phyloP scores from a whole-genome alignment of 768 basidiomycete genomes.

The Paxillus ammoniavirescens region DNA sequence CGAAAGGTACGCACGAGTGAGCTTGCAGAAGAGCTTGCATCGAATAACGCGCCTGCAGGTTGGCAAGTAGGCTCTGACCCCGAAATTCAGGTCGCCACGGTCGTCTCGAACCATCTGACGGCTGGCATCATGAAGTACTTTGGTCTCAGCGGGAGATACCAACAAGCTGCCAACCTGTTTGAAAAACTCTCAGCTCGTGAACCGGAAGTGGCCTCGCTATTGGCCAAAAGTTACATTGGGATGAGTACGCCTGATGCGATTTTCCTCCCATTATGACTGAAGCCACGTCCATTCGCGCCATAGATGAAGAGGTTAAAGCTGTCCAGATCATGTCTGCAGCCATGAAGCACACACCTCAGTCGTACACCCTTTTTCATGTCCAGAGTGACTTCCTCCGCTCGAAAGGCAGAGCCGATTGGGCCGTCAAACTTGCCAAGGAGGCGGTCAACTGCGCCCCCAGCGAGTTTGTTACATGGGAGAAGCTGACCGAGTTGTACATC shows the following conservation, averaged over 20 bases:
- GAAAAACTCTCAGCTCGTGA: constrained; percentile 86
- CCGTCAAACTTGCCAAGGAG: constrained; percentile 85
- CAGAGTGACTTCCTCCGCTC: constrained; percentile 92
- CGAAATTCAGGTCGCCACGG: constrained; percentile 96
- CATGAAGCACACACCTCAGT: constrained; percentile 83
- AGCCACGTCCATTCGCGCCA: not conserved
- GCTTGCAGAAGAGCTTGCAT: not conserved
- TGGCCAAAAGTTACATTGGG: constrained; percentile 90
- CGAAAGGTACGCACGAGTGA: constrained; percentile 60
- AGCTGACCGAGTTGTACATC: constrained; percentile 92
- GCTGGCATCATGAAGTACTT: constrained; percentile 97
- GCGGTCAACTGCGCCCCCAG: constrained; percentile 98
- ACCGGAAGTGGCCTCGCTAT: constrained; percentile 83
- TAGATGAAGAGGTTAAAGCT: constrained; percentile 98
- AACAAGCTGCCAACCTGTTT: constrained; percentile 89
- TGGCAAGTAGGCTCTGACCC: constrained; percentile 99
- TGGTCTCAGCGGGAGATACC: constrained; percentile 83
- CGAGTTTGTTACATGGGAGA: constrained; percentile 99
- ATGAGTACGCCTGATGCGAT: constrained; percentile 74
- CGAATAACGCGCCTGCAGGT: constrained; percentile 44
- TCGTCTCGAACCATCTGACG: constrained; percentile 95
- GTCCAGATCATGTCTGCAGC: constrained; percentile 89
- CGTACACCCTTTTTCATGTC: constrained; percentile 90
- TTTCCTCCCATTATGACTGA: not conserved
- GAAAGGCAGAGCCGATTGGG: constrained; percentile 86